Percentiles rank a stretch among this genome's conserved stretches.
These are phyloP conservation scores for Schwanniomyces yamadae DNA, from an alignment of 805 yeast genomes.

Conservation along the genomic window DNA sequence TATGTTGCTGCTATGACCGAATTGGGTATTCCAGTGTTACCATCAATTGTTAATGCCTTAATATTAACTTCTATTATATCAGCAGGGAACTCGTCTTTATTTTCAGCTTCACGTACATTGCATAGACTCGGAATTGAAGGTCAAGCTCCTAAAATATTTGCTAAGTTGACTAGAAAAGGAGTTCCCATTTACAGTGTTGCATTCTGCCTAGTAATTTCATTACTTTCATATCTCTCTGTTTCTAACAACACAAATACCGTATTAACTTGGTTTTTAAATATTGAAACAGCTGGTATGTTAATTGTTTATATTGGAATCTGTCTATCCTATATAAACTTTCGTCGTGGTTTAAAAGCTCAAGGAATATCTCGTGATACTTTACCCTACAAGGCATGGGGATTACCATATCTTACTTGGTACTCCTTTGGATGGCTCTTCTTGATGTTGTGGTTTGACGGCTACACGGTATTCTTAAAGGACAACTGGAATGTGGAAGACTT, in stretches of 20 bases:
- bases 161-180: constrained; percentile 14
- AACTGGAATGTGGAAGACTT: constrained; percentile 61
- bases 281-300: constrained; percentile 69
- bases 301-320: constrained; percentile 59
- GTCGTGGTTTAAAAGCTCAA: constrained; percentile 44
- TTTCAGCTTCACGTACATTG: constrained; percentile 28
- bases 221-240: constrained; percentile 35
- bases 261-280: constrained; percentile 67
- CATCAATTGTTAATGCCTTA: constrained; percentile 67
- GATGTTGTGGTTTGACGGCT: constrained; percentile 46
- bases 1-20: constrained; percentile 74
- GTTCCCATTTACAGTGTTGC: constrained; percentile 23
- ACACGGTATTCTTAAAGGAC: constrained; percentile 64
- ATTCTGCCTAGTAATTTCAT: constrained; percentile 12
- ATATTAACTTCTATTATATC: constrained; percentile 73
- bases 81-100: constrained; percentile 47
- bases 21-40: constrained; percentile 61
- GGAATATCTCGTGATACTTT: constrained; percentile 48
- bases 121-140: constrained; percentile 20
- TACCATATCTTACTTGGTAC: constrained; percentile 44
- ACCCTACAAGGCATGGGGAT: constrained; percentile 52
- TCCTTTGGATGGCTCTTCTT: constrained; percentile 46
- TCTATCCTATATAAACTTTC: constrained; percentile 59
- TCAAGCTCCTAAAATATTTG: constrained; percentile 19
- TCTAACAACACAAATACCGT: constrained; percentile 61